Percentiles rank a stretch among this genome's conserved stretches.
phyloP scores from a whole-genome alignment of 2,329 filamentous ascomycete species.

The Aspergillus neotritici region DNA sequence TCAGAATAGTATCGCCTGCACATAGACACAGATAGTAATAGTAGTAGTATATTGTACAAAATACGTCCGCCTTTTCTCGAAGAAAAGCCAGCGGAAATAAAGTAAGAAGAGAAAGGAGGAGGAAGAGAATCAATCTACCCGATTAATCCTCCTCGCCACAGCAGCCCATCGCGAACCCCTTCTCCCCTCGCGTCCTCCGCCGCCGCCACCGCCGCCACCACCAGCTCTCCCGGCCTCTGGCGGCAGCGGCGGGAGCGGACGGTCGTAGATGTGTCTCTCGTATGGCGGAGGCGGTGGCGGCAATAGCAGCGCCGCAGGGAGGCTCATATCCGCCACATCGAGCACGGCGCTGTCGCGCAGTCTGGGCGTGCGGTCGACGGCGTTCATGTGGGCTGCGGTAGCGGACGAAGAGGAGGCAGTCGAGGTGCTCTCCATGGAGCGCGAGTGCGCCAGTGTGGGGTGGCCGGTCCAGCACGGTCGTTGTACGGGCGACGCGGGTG shows the following conservation, averaged over 20 bases:
- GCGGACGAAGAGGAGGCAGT: background rate
- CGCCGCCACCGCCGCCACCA: background rate
- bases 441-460: constrained; percentile 1
- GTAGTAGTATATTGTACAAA: too few relatives aligned
- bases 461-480: background rate
- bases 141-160: constrained; percentile 18
- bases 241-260: constrained; percentile 6
- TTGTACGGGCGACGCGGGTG: background rate
- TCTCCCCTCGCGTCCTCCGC: background rate
- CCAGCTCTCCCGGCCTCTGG: background rate
- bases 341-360: too few relatives aligned
- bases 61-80: too few relatives aligned
- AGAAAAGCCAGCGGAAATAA: too few relatives aligned
- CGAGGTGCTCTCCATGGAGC: constrained; percentile 1
- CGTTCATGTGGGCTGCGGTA: background rate
- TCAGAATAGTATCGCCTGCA: too few relatives aligned
- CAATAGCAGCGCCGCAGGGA: too few relatives aligned
- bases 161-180: constrained; percentile 20
- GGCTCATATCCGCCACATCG: too few relatives aligned
- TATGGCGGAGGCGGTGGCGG: constrained; percentile 21
- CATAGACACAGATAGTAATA: too few relatives aligned
- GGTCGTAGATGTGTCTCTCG: constrained; percentile 21
- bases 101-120: too few relatives aligned
- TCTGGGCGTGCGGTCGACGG: background rate
- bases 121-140: background rate